These are phyloP conservation scores for Haplosporangium gracile DNA, from an alignment of 192 early-diverging fungal species.

Conservation along the genomic window DNA sequence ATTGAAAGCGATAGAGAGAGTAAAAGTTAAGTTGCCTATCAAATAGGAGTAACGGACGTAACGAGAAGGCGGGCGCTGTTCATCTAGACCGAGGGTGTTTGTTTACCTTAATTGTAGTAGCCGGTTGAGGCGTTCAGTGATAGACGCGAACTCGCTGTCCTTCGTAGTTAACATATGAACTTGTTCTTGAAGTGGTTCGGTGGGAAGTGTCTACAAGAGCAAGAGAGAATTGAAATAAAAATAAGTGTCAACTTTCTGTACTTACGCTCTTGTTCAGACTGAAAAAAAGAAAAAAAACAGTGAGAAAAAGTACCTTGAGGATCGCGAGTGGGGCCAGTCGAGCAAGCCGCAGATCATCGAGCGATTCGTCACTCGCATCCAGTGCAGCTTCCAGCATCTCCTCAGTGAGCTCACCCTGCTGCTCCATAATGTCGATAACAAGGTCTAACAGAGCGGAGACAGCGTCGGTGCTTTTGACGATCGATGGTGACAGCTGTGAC, in stretches of 20 bases:
- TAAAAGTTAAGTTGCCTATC: not conserved
- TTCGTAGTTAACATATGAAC: not conserved
- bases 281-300: not conserved
- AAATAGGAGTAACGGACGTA: not conserved
- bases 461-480: conserved; percentile 14
- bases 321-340: conserved; percentile 19
- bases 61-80: too few species aligned
- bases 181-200: not conserved
- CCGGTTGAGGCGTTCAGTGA: not conserved
- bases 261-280: not conserved
- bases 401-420: conserved; percentile 24
- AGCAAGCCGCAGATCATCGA: conserved; percentile 31
- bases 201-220: not conserved
- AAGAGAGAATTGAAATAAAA: not conserved
- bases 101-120: not conserved
- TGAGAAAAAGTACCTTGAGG: conserved; percentile 18
- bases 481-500: conserved; percentile 14
- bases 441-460: not conserved
- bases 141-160: not conserved
- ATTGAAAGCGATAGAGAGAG: not conserved
- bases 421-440: conserved; percentile 18
- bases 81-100: too few species aligned
- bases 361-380: conserved; percentile 33
- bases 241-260: not conserved
- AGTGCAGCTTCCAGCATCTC: conserved; percentile 18